Percentiles rank a stretch among this genome's conserved stretches.
phyloP scores from a whole-genome alignment of 108 stramenopile species.

The Skeletonema potamos region DNA sequence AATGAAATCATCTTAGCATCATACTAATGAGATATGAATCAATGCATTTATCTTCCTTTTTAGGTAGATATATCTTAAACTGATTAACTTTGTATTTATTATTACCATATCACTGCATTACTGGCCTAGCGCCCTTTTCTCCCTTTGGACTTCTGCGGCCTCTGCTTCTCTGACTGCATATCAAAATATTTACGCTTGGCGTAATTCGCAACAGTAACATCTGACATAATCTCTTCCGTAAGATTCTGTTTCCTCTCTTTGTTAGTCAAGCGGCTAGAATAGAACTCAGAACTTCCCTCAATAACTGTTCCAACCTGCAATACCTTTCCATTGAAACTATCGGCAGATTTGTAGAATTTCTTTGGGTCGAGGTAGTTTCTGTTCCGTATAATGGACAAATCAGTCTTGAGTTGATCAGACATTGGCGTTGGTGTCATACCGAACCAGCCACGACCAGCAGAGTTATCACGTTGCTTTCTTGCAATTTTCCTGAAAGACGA shows the following conservation, averaged over 20 bases:
- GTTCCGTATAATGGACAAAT: conserved; percentile 77
- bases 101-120: too few species aligned
- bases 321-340: conserved; percentile 52
- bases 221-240: conserved; percentile 90
- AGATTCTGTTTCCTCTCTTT: conserved; percentile 81
- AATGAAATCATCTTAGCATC: neutral
- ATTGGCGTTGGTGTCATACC: conserved; percentile 62
- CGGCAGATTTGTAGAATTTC: conserved; percentile 93
- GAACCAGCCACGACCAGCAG: conserved; percentile 82
- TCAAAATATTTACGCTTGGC: conserved; percentile 65
- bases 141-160: conserved; percentile 1
- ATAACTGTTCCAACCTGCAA: conserved; percentile 88
- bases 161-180: conserved; percentile 64
- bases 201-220: conserved; percentile 49
- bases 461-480: conserved; percentile 38
- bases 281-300: conserved; percentile 85
- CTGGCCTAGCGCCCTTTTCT: neutral
- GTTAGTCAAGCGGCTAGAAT: conserved; percentile 84
- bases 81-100: too few species aligned
- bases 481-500: conserved; percentile 55
- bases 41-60: too few species aligned
- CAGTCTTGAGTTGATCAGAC: conserved; percentile 65
- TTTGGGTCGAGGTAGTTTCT: conserved; percentile 95
- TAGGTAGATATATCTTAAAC: too few species aligned
- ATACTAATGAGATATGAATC: too few species aligned